phyloP scores from a whole-genome alignment of 164 flowering plant species.

The Vitis rupestris region DNA sequence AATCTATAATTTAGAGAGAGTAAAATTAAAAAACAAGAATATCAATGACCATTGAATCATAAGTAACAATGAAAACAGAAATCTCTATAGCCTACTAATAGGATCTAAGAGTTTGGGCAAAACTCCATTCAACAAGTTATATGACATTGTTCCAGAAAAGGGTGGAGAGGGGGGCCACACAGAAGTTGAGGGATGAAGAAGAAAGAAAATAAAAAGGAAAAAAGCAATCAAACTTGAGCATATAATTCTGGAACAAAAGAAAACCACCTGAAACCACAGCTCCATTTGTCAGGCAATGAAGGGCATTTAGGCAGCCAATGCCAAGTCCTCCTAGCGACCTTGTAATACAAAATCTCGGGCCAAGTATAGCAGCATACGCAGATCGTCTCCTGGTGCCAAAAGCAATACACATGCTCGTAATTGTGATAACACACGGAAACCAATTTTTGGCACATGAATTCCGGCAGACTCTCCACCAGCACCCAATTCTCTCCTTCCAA shows the following conservation, averaged over 20 bases:
- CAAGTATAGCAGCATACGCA: slow-evolving; percentile 76
- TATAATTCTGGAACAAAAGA: slow-evolving; percentile 65
- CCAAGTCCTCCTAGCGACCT: slow-evolving; percentile 63
- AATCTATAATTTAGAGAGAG: too few species aligned
- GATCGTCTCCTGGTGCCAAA: slow-evolving; percentile 65
- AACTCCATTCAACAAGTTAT: too few species aligned
- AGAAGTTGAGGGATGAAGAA: not conserved
- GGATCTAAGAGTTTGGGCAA: too few species aligned
- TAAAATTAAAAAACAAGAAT: too few species aligned
- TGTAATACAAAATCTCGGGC: slow-evolving; percentile 79
- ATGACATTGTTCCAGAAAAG: too few species aligned
- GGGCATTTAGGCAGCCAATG: slow-evolving; percentile 85
- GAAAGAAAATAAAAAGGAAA: not conserved
- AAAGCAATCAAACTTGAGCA: slow-evolving; percentile 33
- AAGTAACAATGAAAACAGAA: too few species aligned
- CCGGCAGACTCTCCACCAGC: slow-evolving; percentile 51
- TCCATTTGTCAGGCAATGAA: slow-evolving; percentile 64
- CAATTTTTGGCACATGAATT: slow-evolving; percentile 63
- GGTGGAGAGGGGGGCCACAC: too few species aligned
- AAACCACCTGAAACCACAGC: slow-evolving; percentile 82
- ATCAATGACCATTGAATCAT: too few species aligned
- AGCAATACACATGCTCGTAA: slow-evolving; percentile 69
- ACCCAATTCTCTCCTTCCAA: slow-evolving; percentile 35
- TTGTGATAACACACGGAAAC: slow-evolving; percentile 71
- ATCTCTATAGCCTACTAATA: too few species aligned